Base-by-base conservation (phyloP, 2,329 filamentous ascomycete genomes). In the Neofusicoccum kwambonambiense region DNA sequence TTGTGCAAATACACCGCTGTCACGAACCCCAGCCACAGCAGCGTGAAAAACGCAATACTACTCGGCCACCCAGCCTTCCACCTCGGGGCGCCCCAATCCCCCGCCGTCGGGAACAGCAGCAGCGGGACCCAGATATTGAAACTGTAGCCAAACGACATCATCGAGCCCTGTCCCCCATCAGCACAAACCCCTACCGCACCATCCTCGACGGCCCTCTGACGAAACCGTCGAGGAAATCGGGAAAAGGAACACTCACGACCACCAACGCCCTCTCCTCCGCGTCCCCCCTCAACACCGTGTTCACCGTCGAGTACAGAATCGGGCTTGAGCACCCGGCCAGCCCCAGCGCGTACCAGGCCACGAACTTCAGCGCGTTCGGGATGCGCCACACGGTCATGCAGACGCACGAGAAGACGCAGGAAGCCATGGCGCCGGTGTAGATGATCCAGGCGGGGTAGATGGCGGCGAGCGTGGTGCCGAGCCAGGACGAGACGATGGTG, bases 51-150 rank as follows among this genome's bases (percentile, higher is more conserved):
- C 0, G 75, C 77, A 54, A 83, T 76, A 2, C 80, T 77, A 5
- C 82, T 77, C 0, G 81, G 80, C 75, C 81, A 84, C 0, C 82
- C 82, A 35, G 80, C 81, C 1, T 71, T 78, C 82, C 82, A 84
- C 39, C 78, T 73, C 0, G 82, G 82, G 0, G 80, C 80, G 3
- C 79, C 78, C 35, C 78, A 68, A 0, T 74, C 71, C 0, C 79
- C 79, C 0, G 77, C 77, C 0, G 79, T 81, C 0, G 79, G 80
- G 65, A 79, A 82, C 2, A 79, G 69, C 2, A 81, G 69, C 5
- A 81, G 71, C 0, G 79, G 79, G 4, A 80, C 77, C 80, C 80
- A 81, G 12, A 81, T 80, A 44, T 80, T 73, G 67, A 81, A 80
- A 0, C 77, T 80, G 65, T 80, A 81, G 41, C 79, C 79, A 52